Percentiles rank a stretch among this genome's conserved stretches.
Conservation (phyloP, 306 rosid species). For the Dryas drummondii region DNA sequence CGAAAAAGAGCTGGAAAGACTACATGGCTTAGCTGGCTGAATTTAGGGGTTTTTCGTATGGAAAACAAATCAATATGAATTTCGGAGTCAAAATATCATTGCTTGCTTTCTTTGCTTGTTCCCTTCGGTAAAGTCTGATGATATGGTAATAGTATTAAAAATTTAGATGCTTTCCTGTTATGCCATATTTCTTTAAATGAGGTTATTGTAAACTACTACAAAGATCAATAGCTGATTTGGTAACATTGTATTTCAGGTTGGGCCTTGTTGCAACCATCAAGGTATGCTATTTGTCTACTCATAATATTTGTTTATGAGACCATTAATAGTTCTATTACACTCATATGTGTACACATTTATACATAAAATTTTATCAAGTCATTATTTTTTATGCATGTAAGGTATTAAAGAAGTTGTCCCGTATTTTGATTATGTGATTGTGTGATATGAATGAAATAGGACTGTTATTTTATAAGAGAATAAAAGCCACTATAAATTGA, state of each 20-base stretch:
- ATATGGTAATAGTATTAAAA: not conserved
- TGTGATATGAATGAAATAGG: slow-evolving; percentile 8
- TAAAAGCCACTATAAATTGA: not conserved
- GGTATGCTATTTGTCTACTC: slow-evolving; percentile 46
- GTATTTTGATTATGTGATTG: not conserved
- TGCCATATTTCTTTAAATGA: not conserved
- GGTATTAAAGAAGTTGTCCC: not conserved
- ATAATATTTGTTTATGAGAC: not conserved
- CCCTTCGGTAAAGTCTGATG: not conserved
- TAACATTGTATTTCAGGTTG: slow-evolving; percentile 68
- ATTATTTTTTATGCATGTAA: not conserved
- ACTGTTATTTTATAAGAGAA: not conserved
- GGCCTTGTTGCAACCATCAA: slow-evolving; percentile 95
- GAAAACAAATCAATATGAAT: not conserved
- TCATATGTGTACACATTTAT: not conserved
- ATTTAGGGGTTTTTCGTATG: not conserved
- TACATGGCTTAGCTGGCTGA: not conserved
- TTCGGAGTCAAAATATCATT: not conserved
- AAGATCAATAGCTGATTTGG: slow-evolving; percentile 30
- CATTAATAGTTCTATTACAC: not conserved
- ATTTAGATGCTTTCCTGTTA: not conserved
- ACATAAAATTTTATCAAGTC: not conserved
- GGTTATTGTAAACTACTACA: slow-evolving; percentile 10
- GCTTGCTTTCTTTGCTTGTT: not conserved
- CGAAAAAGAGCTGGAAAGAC: not conserved